Base-by-base conservation (phyloP, 495 filamentous ascomycete species). In the Cudoniella acicularis region DNA sequence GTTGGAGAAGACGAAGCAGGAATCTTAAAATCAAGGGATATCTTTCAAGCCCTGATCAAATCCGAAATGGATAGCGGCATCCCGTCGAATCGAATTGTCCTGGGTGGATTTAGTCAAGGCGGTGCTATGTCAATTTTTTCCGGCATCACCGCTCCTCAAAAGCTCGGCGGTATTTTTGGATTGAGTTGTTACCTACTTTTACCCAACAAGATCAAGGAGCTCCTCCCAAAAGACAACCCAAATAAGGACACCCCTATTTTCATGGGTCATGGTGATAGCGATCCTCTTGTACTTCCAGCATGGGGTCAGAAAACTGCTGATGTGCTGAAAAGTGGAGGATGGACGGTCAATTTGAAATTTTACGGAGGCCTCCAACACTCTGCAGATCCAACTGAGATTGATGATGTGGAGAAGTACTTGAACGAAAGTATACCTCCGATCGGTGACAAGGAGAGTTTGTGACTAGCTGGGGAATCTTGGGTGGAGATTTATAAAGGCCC, bases 181-280 rank as follows among this genome's bases (percentile, higher is more conserved):
- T 77, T 98, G 47, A 93, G 89, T 10, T 86, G 82, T 59, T 98
- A 96, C 67, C 72, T 97, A 64, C 76, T 91, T 10, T 74, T 97
- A 49, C 83, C 83, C 64, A 75, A 81, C 52, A 92, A 90, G 64
- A 75, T 96, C 64, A 75, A 82, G 67, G 80, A 82, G 41, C 79
- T 87, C 51, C 72, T 87, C 23, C 80, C 89, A 0, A 76, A 79
- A 56, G 81, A 85, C 20, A 82, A 78, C 61, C 73, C 82, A 54
- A 96, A 96, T 71, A 84, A 87, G 72, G 74, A 86, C 2, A 96
- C 91, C 1, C 87, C 87, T 0, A 85, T 96, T 51, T 95, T 95
- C 72, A 84, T 96, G 80, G 92, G 83, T 9, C 93, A 98, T 62
- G 93, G 93, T 16, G 78, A 83, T 58, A 72, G 70, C 0, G 94